A percentile compares a stretch with the other conserved stretches of the same genome.
Evolutionary conservation across 2,329 filamentous ascomycete species (phyloP).

Genomic region (Amauroascus niger): DNA sequence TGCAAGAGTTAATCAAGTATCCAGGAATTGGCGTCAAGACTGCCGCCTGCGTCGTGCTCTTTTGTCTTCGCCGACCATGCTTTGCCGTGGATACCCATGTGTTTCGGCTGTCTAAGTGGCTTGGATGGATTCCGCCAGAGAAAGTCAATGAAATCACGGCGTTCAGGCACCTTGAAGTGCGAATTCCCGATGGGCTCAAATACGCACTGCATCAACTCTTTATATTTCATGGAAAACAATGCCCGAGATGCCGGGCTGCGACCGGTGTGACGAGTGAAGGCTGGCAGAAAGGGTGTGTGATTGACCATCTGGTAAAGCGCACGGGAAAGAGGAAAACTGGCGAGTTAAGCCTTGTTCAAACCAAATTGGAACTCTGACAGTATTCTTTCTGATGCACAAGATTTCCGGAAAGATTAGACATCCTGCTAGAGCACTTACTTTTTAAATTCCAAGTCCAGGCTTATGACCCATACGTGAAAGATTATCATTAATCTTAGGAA

Average conservation of each 20-base stretch:
- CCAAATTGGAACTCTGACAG: neutral
- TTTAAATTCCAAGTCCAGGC: too few species aligned
- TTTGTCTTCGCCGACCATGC: slow-evolving; percentile 53
- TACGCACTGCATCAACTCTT: slow-evolving; percentile 54
- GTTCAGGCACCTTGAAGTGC: slow-evolving; percentile 51
- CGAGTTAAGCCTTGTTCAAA: neutral
- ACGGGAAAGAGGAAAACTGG: slow-evolving; percentile 42
- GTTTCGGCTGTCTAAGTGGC: slow-evolving; percentile 52
- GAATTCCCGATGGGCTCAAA: slow-evolving; percentile 53
- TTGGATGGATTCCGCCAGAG: slow-evolving; percentile 50
- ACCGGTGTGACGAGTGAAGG: slow-evolving; percentile 52
- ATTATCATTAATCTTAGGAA: too few species aligned
- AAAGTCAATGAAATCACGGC: slow-evolving; percentile 41
- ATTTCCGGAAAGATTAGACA: too few species aligned
- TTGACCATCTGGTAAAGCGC: slow-evolving; percentile 52
- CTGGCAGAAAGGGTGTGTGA: slow-evolving; percentile 56
- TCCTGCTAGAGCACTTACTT: too few species aligned
- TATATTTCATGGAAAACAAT: slow-evolving; percentile 53
- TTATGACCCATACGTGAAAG: too few species aligned
- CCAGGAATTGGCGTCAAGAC: slow-evolving; percentile 59
- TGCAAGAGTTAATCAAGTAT: slow-evolving; percentile 48
- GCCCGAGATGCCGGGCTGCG: slow-evolving; percentile 50
- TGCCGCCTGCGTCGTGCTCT: slow-evolving; percentile 54
- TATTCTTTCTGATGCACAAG: too few species aligned
- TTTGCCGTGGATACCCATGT: slow-evolving; percentile 61